These are phyloP conservation scores for Coniochaeta pulveracea DNA, from an alignment of 2,329 filamentous ascomycete genomes.

Conservation along the genomic window DNA sequence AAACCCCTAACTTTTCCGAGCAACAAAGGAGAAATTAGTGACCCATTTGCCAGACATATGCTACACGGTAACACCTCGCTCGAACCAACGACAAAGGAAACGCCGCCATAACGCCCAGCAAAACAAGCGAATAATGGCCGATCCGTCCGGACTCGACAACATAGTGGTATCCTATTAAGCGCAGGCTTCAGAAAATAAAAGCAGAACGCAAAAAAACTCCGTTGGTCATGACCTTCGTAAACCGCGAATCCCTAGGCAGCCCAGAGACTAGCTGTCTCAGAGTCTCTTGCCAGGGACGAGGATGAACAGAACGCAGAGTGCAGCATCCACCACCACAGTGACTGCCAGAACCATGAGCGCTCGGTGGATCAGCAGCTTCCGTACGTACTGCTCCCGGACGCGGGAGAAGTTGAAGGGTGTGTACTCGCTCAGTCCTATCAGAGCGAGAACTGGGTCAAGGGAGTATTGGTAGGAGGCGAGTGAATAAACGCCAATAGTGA, in stretches of 20 bases:
- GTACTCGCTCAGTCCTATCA: constrained; percentile 90
- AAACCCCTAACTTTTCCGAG: too few relatives aligned
- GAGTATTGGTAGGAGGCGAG: constrained; percentile 91
- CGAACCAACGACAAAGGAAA: too few relatives aligned
- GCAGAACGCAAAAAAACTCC: constrained; percentile 4
- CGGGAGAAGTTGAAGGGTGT: constrained; percentile 86
- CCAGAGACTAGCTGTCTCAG: too few relatives aligned
- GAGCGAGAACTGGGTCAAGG: constrained; percentile 80
- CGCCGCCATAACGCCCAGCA: too few relatives aligned
- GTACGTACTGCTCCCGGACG: constrained; percentile 84
- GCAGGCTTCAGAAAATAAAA: background rate
- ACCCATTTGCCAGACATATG: too few relatives aligned
- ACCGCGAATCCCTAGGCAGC: too few relatives aligned
- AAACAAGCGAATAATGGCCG: too few relatives aligned
- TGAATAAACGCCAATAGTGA: constrained; percentile 82
- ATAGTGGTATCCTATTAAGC: background rate
- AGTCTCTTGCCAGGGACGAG: constrained; percentile 84
- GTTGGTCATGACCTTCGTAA: constrained; percentile 10
- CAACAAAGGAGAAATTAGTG: too few relatives aligned
- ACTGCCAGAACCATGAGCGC: constrained; percentile 70
- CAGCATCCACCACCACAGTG: constrained; percentile 66
- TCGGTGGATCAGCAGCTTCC: constrained; percentile 72
- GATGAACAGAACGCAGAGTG: constrained; percentile 82
- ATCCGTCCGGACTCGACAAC: background rate
- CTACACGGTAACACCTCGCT: too few relatives aligned